phyloP scores from a whole-genome alignment of 2,329 filamentous ascomycete genomes.

The Aspergillus eucalypticola region DNA sequence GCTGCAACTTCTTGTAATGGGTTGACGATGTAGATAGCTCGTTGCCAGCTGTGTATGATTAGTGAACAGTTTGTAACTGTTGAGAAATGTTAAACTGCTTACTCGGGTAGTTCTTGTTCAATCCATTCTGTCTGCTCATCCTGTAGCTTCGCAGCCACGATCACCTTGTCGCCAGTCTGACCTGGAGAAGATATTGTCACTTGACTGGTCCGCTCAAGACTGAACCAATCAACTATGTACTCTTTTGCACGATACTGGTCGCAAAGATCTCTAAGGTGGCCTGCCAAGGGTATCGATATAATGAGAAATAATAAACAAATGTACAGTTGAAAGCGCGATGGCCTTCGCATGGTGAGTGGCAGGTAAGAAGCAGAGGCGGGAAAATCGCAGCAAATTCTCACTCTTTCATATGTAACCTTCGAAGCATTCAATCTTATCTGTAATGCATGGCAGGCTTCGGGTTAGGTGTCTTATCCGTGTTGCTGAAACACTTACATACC shows the following conservation, averaged over 20 bases:
- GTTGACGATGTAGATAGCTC: constrained; percentile 49
- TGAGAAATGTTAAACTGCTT: constrained; percentile 17
- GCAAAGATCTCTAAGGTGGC: constrained; percentile 34
- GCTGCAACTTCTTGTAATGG: constrained; percentile 27
- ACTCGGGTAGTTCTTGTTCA: constrained; percentile 46
- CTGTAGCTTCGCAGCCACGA: constrained; percentile 48
- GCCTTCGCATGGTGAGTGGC: constrained; percentile 31
- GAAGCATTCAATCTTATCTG: no score
- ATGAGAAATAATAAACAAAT: constrained; percentile 25
- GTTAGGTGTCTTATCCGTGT: no score
- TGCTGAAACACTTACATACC: no score
- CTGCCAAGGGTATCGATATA: constrained; percentile 31
- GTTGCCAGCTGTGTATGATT: constrained; percentile 43
- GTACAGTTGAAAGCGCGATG: constrained; percentile 30
- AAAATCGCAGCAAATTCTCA: neutral
- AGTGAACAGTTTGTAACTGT: neutral
- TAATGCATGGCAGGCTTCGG: no score
- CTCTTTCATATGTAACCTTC: neutral
- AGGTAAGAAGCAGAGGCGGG: neutral
- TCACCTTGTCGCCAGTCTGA: constrained; percentile 37
- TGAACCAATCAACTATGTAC: constrained; percentile 36
- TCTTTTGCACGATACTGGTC: constrained; percentile 39
- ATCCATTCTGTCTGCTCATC: constrained; percentile 51
- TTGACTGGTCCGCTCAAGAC: constrained; percentile 18
- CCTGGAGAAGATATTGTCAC: constrained; percentile 4